Conservation (phyloP, 2,329 filamentous ascomycete genomes). For the Paraphoma sp. region DNA sequence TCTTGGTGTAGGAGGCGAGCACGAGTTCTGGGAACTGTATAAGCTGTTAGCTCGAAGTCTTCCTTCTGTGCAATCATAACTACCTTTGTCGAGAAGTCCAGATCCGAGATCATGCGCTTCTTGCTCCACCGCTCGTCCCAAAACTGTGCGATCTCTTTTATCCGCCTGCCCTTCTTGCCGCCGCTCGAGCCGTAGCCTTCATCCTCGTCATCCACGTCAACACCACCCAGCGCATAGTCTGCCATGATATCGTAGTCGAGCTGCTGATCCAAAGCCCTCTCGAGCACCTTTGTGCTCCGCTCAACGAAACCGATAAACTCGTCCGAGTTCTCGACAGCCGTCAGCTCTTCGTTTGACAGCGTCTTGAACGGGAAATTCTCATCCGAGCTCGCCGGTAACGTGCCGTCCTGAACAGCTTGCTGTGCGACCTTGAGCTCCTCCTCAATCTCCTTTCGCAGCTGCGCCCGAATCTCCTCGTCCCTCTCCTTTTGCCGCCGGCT, state of each 20-base stretch:
- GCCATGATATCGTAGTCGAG: conserved; percentile 95
- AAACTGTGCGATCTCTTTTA: conserved; percentile 91
- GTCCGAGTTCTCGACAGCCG: conserved; percentile 87
- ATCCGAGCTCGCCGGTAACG: conserved; percentile 54
- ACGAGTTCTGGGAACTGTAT: conserved; percentile 82
- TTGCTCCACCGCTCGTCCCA: conserved; percentile 96
- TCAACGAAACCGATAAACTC: conserved; percentile 97
- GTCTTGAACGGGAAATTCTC: conserved; percentile 77
- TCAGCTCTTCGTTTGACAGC: conserved; percentile 82
- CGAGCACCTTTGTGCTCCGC: conserved; percentile 94
- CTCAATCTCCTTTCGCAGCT: conserved; percentile 87
- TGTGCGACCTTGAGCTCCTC: conserved; percentile 82
- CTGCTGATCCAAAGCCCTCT: conserved; percentile 91
- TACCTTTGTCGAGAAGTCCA: conserved; percentile 92
- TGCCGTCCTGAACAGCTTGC: conserved; percentile 46
- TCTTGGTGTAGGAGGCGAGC: conserved; percentile 95
- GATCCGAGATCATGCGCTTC: conserved; percentile 94
- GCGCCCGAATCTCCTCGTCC: conserved; percentile 87
- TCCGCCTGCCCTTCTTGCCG: conserved; percentile 73
- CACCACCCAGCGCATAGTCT: conserved; percentile 85
- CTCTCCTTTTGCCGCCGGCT: conserved; percentile 81
- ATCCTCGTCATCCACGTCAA: conserved; percentile 82
- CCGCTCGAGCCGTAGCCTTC: conserved; percentile 72
- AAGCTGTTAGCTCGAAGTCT: conserved; percentile 12
- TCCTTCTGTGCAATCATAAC: background rate